Conservation (phyloP, 2,329 filamentous ascomycete species). For the Xylariales sp. region DNA sequence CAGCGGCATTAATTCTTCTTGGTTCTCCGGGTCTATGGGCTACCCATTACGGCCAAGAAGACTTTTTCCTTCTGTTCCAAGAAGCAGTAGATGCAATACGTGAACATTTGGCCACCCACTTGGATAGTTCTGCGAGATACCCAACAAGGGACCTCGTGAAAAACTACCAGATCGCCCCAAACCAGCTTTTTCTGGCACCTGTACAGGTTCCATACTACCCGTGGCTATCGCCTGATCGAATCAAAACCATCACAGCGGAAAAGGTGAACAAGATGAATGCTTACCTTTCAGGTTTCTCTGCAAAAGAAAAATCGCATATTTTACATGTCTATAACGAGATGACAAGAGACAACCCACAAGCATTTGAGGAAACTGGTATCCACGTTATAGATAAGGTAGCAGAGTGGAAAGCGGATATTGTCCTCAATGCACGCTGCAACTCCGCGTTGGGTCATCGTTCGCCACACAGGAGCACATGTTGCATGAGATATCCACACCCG, state of each 20-base stretch:
- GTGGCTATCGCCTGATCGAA: conserved; percentile 33
- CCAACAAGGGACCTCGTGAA: conserved; percentile 7
- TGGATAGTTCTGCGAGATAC: conserved; percentile 15
- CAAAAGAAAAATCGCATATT: conserved; percentile 36
- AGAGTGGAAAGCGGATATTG: conserved; percentile 43
- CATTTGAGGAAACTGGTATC: conserved; percentile 42
- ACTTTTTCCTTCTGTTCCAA: conserved; percentile 40
- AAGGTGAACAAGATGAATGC: conserved; percentile 49
- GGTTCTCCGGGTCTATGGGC: conserved; percentile 53
- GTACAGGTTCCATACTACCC: conserved; percentile 40
- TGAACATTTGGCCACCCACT: conserved; percentile 25
- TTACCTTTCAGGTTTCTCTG: conserved; percentile 38
- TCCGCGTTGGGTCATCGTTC: conserved; percentile 31
- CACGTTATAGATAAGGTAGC: conserved; percentile 42
- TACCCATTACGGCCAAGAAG: conserved; percentile 43
- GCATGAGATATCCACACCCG: conserved; percentile 35
- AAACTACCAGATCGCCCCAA: conserved; percentile 10
- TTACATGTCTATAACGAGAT: conserved; percentile 48
- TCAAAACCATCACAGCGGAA: conserved; percentile 38
- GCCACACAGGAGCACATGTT: conserved; percentile 48
- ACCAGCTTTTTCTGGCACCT: conserved; percentile 36
- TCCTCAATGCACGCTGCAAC: conserved; percentile 54
- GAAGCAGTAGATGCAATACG: conserved; percentile 39
- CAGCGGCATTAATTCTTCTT: conserved; percentile 43
- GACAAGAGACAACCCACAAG: conserved; percentile 28